Percentiles rank a stretch among this genome's conserved stretches.
These are phyloP conservation scores for Danielozyma ontarioensis DNA, from an alignment of 805 yeast species.

Conservation along the genomic window DNA sequence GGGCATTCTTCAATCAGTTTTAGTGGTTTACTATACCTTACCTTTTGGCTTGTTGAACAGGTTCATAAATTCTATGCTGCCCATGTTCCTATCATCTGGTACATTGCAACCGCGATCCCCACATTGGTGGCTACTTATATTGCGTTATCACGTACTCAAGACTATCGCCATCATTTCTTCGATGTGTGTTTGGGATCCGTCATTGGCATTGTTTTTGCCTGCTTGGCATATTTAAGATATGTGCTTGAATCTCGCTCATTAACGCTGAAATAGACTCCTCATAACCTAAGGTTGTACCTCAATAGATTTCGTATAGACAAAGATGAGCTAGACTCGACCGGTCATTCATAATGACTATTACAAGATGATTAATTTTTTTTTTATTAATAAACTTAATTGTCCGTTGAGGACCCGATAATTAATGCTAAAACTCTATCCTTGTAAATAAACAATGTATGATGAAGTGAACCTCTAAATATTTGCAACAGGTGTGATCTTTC, in stretches of 20 bases:
- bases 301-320: too few relatives aligned
- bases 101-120: background rate
- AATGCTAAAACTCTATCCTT: slow-evolving; percentile 40
- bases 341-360: too few relatives aligned
- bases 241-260: too few relatives aligned
- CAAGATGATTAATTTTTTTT: too few relatives aligned
- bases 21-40: slow-evolving; percentile 27
- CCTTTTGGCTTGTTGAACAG: slow-evolving; percentile 29
- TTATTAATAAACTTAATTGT: too few relatives aligned
- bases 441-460: slow-evolving; percentile 6
- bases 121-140: slow-evolving; percentile 23
- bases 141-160: slow-evolving; percentile 29
- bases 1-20: slow-evolving; percentile 36
- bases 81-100: slow-evolving; percentile 11
- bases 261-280: too few relatives aligned
- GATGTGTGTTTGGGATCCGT: slow-evolving; percentile 25
- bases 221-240: slow-evolving; percentile 4
- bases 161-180: slow-evolving; percentile 32
- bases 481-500: too few relatives aligned
- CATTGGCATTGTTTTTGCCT: slow-evolving; percentile 19
- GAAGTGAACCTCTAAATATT: background rate
- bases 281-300: too few relatives aligned
- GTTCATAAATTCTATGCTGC: slow-evolving; percentile 14
- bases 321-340: too few relatives aligned
- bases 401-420: slow-evolving; percentile 50